Evolutionary conservation across 1,139 yeast genomes (phyloP).

Genomic region (Zygosaccharomyces pseudobailii): DNA sequence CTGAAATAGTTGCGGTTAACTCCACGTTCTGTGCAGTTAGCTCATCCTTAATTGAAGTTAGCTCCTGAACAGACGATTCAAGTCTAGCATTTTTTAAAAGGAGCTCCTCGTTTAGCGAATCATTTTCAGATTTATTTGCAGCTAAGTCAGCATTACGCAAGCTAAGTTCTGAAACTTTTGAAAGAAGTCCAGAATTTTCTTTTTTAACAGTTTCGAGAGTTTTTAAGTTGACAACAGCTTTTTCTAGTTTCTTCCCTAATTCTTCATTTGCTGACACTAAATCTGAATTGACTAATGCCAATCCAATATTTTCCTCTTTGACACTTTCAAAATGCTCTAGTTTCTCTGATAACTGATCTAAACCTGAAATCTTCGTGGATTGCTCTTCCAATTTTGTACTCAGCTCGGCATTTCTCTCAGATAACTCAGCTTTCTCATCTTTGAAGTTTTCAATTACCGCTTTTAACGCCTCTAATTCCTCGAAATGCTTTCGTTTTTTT

Average conservation of each 20-base stretch:
- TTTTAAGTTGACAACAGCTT: background rate
- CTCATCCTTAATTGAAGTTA: background rate
- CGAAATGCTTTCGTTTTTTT: background rate
- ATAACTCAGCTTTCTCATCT: background rate
- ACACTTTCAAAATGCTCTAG: background rate
- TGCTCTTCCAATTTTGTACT: background rate
- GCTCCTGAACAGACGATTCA: background rate
- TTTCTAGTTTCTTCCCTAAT: background rate
- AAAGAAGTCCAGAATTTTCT: background rate
- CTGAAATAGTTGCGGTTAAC: background rate
- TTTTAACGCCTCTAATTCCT: background rate
- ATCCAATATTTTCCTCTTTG: slow-evolving; percentile 1
- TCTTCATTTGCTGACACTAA: background rate
- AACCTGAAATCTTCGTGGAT: background rate
- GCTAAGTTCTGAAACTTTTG: background rate
- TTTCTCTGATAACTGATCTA: background rate
- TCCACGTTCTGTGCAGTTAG: background rate
- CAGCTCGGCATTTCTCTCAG: background rate
- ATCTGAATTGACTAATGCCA: background rate
- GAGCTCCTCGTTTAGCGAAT: background rate
- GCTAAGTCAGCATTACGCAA: background rate
- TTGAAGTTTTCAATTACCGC: background rate
- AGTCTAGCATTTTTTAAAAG: background rate
- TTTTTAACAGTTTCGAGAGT: background rate
- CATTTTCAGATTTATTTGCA: background rate